A percentile compares a stretch with the other conserved stretches of the same genome.
Evolutionary conservation across 495 filamentous ascomycete species (phyloP).

Genomic region (Sordaria brevicollis): DNA sequence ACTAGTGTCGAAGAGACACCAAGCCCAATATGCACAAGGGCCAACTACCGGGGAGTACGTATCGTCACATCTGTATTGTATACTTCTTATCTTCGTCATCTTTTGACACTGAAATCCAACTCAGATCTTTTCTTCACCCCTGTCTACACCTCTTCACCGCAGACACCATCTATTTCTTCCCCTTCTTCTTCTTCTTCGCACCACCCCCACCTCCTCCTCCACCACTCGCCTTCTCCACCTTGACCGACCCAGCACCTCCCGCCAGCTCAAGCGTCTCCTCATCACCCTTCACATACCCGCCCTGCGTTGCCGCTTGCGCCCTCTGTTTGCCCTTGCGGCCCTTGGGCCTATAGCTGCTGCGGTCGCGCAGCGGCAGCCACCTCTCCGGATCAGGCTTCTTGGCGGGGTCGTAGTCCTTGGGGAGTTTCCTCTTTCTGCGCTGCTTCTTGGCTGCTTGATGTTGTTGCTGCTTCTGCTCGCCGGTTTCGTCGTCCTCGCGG

Average conservation of each 20-base stretch:
- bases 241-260: slow-evolving; percentile 49
- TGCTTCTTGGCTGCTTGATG: slow-evolving; percentile 49
- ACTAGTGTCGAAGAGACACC: not conserved
- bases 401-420: slow-evolving; percentile 62
- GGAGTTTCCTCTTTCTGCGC: slow-evolving; percentile 63
- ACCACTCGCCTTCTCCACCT: slow-evolving; percentile 41
- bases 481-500: slow-evolving; percentile 21
- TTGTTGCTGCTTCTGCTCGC: slow-evolving; percentile 44
- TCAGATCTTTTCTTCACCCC: not conserved
- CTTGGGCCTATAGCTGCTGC: slow-evolving; percentile 81
- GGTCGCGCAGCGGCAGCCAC: slow-evolving; percentile 83
- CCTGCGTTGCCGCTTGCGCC: slow-evolving; percentile 70
- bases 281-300: slow-evolving; percentile 56
- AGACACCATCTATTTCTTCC: slow-evolving; percentile 42
- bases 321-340: slow-evolving; percentile 84
- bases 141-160: not conserved
- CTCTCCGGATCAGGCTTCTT: slow-evolving; percentile 81
- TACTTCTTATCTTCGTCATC: not conserved
- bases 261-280: slow-evolving; percentile 55
- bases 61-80: not conserved
- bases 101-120: not conserved
- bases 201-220: slow-evolving; percentile 30
- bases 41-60: not conserved
- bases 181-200: slow-evolving; percentile 61
- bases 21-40: not conserved